A percentile compares a stretch with the other conserved stretches of the same genome.
Conservation (phyloP, 768 basidiomycete species). For the Serendipita sp. region DNA sequence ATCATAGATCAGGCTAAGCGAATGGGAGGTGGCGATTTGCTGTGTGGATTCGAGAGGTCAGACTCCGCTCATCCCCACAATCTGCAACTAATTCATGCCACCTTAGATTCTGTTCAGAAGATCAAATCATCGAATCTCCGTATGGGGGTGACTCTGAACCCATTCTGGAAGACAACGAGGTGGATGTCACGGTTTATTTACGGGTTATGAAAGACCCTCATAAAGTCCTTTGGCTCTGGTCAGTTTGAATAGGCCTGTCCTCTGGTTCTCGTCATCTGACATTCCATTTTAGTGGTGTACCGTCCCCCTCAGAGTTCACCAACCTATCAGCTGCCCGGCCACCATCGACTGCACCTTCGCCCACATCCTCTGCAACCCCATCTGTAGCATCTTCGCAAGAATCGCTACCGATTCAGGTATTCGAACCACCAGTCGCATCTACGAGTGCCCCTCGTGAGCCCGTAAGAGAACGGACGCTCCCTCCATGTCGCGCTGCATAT, state of each 20-base stretch:
- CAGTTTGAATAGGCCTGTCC: neutral
- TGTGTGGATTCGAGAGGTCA: neutral
- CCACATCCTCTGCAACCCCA: neutral
- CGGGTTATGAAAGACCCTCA: neutral
- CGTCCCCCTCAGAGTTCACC: neutral
- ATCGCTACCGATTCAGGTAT: neutral
- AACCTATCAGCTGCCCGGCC: neutral
- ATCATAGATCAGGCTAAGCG: neutral
- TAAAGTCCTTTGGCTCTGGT: neutral
- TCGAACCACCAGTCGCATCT: too few relatives aligned
- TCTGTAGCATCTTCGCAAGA: neutral
- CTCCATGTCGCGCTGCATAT: neutral
- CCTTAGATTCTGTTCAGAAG: neutral
- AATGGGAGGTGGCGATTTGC: neutral
- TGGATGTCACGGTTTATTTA: neutral
- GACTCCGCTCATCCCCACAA: too few relatives aligned
- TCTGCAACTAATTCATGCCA: too few relatives aligned
- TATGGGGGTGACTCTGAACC: neutral
- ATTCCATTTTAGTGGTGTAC: neutral
- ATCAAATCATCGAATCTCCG: neutral
- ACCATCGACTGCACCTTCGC: neutral
- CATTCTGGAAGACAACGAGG: neutral
- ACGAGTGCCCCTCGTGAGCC: too few relatives aligned
- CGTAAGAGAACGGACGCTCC: neutral
- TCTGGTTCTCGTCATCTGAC: neutral